These are phyloP conservation scores for Coix lacrymajobi DNA, from an alignment of 176 grass and related monocot genomes.

Conservation along the genomic window DNA sequence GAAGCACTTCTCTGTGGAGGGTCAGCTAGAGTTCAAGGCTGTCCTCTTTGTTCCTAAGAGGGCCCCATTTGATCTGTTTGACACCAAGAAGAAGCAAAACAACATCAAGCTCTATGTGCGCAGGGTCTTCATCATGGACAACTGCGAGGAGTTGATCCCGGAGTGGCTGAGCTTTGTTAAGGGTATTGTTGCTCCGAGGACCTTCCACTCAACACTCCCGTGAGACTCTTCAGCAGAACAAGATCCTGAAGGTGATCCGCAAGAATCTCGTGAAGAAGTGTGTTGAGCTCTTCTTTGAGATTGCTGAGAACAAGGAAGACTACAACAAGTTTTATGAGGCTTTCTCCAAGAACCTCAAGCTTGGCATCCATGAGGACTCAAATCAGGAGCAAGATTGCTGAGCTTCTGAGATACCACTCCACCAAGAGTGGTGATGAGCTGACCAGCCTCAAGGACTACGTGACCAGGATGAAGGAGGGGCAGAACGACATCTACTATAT, in stretches of 20 bases:
- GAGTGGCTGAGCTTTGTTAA: constrained; percentile 88
- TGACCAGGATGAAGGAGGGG: no score
- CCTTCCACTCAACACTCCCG: no score
- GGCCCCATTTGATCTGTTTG: constrained; percentile 94
- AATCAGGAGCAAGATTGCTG: no score
- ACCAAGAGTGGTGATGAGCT: no score
- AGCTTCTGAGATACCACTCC: no score
- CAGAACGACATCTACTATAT: no score
- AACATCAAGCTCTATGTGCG: constrained; percentile 97
- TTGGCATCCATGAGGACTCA: constrained; percentile 56
- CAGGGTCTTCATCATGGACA: constrained; percentile 97
- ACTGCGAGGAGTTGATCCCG: constrained; percentile 89
- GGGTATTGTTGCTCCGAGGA: constrained; percentile 88
- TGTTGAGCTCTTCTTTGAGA: constrained; percentile 67
- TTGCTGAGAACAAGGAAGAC: constrained; percentile 79
- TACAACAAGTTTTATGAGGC: constrained; percentile 74
- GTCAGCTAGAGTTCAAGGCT: constrained; percentile 96
- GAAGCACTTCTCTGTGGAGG: constrained; percentile 99
- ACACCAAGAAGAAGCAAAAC: constrained; percentile 90
- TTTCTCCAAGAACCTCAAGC: constrained; percentile 64
- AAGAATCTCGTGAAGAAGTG: constrained; percentile 81
- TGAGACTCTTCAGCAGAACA: constrained; percentile 78
- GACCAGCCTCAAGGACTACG: no score
- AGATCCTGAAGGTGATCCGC: constrained; percentile 67
- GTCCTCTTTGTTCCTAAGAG: constrained; percentile 89